Conservation (phyloP, 2,329 filamentous ascomycete species). For the Coleophoma cylindrospora region DNA sequence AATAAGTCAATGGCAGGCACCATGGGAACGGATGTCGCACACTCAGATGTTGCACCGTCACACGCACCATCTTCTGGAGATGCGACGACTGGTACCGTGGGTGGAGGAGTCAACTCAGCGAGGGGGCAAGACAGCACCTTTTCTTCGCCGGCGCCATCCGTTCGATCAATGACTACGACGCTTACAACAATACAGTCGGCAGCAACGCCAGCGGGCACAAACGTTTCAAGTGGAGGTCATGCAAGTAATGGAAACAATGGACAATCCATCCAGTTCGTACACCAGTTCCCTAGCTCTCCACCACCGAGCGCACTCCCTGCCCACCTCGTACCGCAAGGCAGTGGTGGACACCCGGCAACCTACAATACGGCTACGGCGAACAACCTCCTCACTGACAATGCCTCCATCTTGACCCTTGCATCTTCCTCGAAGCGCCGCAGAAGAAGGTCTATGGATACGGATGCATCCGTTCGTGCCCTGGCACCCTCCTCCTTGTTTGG, state of each 20-base stretch:
- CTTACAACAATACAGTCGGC: slow-evolving; percentile 81
- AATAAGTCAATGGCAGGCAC: slow-evolving; percentile 57
- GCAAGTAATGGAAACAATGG: slow-evolving; percentile 16
- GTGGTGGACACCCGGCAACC: slow-evolving; percentile 55
- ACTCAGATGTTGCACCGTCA: slow-evolving; percentile 72
- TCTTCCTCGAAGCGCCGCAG: slow-evolving; percentile 76
- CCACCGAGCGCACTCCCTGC: slow-evolving; percentile 68
- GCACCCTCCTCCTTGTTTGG: slow-evolving; percentile 79
- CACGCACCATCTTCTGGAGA: slow-evolving; percentile 62
- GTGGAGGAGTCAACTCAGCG: slow-evolving; percentile 59
- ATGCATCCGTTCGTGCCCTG: slow-evolving; percentile 80
- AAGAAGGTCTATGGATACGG: slow-evolving; percentile 76
- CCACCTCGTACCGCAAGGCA: slow-evolving; percentile 52
- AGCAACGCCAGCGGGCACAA: slow-evolving; percentile 39
- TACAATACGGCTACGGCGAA: slow-evolving; percentile 78
- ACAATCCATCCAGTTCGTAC: slow-evolving; percentile 52
- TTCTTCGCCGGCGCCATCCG: slow-evolving; percentile 76
- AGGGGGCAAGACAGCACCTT: slow-evolving; percentile 74
- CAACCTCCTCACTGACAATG: slow-evolving; percentile 78
- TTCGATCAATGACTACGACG: slow-evolving; percentile 76
- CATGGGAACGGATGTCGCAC: slow-evolving; percentile 71
- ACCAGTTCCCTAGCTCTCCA: slow-evolving; percentile 59
- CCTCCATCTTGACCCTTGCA: slow-evolving; percentile 78
- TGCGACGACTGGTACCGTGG: slow-evolving; percentile 68
- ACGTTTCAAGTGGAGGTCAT: slow-evolving; percentile 36